Conservation (phyloP, 768 basidiomycete species). For the Fomitopsis serialis region DNA sequence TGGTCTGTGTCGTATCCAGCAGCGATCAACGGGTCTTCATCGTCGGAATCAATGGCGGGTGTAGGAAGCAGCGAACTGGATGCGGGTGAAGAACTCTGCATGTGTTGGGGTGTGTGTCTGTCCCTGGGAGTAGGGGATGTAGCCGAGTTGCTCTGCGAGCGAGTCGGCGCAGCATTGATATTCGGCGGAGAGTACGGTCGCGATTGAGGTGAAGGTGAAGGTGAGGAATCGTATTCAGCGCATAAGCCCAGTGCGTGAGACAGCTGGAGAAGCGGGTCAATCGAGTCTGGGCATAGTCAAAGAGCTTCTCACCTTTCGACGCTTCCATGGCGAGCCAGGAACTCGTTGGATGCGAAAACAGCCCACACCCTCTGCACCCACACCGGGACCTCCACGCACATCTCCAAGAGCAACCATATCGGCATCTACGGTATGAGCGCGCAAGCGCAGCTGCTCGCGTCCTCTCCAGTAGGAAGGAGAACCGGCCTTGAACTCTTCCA, state of each 20-base stretch:
- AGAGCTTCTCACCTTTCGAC: constrained; percentile 3
- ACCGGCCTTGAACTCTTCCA: constrained; percentile 13
- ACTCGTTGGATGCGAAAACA: background rate
- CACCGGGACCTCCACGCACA: background rate
- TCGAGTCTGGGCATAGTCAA: background rate
- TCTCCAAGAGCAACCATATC: too few species aligned
- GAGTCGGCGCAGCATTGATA: background rate
- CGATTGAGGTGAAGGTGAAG: background rate
- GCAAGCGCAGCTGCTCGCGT: too few species aligned
- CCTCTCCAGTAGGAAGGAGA: constrained; percentile 10
- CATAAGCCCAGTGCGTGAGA: background rate
- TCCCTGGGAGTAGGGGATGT: too few species aligned
- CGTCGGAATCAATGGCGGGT: background rate
- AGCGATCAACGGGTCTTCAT: background rate
- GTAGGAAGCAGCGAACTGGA: background rate
- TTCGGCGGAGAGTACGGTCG: background rate
- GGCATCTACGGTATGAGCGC: too few species aligned
- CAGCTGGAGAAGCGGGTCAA: background rate
- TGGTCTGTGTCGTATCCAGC: background rate
- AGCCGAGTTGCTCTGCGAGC: background rate
- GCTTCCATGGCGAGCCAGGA: constrained; percentile 2
- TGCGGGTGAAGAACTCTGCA: background rate
- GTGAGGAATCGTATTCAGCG: background rate
- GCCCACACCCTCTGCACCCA: background rate
- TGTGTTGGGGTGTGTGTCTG: background rate